Evolutionary conservation across 2,329 filamentous ascomycete species (phyloP), one percentile per base, ranked within the genome.

Genomic region (Ceratocystis harringtonii): DNA sequence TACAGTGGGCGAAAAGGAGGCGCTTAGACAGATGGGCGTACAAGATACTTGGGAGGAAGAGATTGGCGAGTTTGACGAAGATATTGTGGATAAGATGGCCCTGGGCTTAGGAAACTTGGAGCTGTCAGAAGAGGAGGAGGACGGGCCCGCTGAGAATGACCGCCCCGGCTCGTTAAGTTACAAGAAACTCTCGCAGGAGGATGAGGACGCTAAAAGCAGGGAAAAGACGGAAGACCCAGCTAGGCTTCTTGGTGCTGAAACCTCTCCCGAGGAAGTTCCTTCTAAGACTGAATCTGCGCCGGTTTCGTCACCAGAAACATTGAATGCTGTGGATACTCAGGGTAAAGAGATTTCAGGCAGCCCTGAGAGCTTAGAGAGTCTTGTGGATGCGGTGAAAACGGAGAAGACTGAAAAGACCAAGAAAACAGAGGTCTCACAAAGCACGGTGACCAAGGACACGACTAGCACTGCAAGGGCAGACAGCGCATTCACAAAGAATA

Each of bases 1-100:
- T 58, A 81, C 87, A 0, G 86, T 88, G 6, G 83, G 88, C 3
- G 77, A 85, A 28, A 77, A 81, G 68, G 79, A 84, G 70, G 80
- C 81, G 25, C 77, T 77, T 70, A 79, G 76, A 67, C 80, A 81
- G 71, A 69, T 77, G 67, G 65, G 68, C 10, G 71, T 70, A 12
- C 70, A 72, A 32, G 75, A 71, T 48, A 71, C 71, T 8, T 70
- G 69, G 5, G 69, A 72, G 6, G 69, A 70, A 30, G 74, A 75
- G 64, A 70, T 72, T 50, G 70, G 73, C 48, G 71, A 72, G 15
- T 72, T 72, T 5, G 70, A 76, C 3, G 75, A 79, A 12, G 77
- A 80, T 22, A 78, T 81, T 70, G 72, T 81, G 2, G 72, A 75
- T 63, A 75, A 73, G 62, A 68, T 78, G 64, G 71, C 75, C 3